Evolutionary conservation across 371 early-diverging fungal species (phyloP), one percentile per base, ranked within the genome.

Genomic region (Mortierella sp.): DNA sequence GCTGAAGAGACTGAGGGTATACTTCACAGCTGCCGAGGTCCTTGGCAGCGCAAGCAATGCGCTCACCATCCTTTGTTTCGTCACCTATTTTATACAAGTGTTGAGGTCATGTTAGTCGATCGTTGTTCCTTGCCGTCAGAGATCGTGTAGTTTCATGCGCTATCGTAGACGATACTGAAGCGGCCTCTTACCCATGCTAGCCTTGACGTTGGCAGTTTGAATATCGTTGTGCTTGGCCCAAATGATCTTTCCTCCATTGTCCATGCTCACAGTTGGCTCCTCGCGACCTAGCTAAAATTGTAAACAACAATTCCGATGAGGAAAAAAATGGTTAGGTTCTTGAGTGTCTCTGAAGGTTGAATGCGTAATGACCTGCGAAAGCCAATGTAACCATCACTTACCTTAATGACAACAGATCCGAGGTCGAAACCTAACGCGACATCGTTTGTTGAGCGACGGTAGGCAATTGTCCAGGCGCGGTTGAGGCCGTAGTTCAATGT

Each of bases 161-260:
- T 22, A 40, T 22, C 6, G 40, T 22, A 40, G 1, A 19, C 44
- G 8, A 16, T 26, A 22, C n/a, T n/a, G 6, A 5, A 40, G 4
- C 5, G 6, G 24, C 6, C 11, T 34, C 79, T 66, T 84, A 91
- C 88, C 92, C 66, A 92, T 87, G 52, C 89, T 87, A 2, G 94
- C 90, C 85, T 98, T 97, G 68, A 99, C 89, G 79, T 98, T 99
- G 45, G 98, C 95, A 0, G 96, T 96, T 81, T 94, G 95, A 70
- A 99, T 97, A 80, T 97, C 98, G 72, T 94, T 96, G 86, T 99
- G 97, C 80, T 94, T 95, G 9, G 99, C 96, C 99, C 99, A 99
- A 67, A 99, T 98, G 77, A 99, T 95, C 85, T 97, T 97, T 44
- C 99, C 99, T 39, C 93, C 93, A 50, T 90, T 90, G 82, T 99